Evolutionary conservation across 257 asterid genomes (phyloP).

Genomic region (Petunia axillaris): DNA sequence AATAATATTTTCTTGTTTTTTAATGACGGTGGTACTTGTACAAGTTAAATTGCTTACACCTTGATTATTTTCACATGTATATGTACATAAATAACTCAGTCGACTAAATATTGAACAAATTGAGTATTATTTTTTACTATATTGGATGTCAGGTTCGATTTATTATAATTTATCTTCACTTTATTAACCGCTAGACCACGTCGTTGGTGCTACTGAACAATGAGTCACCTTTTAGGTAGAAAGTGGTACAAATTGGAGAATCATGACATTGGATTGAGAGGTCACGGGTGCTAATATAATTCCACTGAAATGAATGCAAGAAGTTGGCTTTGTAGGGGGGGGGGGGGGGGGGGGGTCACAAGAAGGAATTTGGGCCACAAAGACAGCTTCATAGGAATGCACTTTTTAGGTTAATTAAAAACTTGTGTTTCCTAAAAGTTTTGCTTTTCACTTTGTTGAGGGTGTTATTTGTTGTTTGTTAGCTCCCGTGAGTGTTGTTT

Average conservation of each 20-base stretch:
- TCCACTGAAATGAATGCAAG: slow-evolving; percentile 41
- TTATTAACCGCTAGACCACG: not conserved
- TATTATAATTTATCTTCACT: not conserved
- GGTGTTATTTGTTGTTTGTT: slow-evolving; percentile 23
- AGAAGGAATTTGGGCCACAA: slow-evolving; percentile 45
- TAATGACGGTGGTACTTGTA: not conserved
- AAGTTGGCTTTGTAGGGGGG: not conserved
- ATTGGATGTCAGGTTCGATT: too few relatives aligned
- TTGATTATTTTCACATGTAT: not conserved
- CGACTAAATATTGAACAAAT: too few relatives aligned
- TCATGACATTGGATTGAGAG: slow-evolving; percentile 33
- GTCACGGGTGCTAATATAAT: slow-evolving; percentile 51
- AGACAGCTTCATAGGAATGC: slow-evolving; percentile 32
- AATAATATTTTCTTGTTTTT: not conserved
- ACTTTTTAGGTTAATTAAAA: slow-evolving; percentile 35
- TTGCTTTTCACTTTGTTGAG: slow-evolving; percentile 25
- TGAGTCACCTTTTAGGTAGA: slow-evolving; percentile 28
- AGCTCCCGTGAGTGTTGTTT: slow-evolving; percentile 41
- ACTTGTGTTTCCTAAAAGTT: slow-evolving; percentile 2
- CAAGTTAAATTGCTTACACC: fast-evolving
- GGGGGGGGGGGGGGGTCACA: slow-evolving; percentile 38
- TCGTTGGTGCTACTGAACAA: not conserved
- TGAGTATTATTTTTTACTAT: too few relatives aligned
- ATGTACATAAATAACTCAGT: too few relatives aligned
- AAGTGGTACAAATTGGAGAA: slow-evolving; percentile 32